Conservation (phyloP, 2,329 filamentous ascomycete species). For the Fusarium ambrosium region DNA sequence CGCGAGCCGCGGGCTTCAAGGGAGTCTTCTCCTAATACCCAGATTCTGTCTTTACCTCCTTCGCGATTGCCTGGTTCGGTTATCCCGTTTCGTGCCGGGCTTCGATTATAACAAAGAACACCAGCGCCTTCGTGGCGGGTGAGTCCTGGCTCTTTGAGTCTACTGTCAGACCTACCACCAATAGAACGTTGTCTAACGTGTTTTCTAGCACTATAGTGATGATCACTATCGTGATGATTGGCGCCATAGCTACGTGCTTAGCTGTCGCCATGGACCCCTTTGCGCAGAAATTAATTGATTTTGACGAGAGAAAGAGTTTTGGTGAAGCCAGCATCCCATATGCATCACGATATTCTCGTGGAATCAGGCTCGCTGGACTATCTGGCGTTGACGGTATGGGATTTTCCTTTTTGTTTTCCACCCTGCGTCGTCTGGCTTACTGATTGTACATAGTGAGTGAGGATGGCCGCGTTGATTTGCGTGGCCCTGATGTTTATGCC, state of each 20-base stretch:
- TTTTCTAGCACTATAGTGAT: neutral
- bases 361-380: neutral
- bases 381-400: neutral
- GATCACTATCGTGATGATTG: neutral
- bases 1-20: neutral
- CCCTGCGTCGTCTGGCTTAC: neutral
- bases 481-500: neutral
- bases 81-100: too few relatives aligned
- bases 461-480: neutral
- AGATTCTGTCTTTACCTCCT: neutral
- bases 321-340: conserved; percentile 5
- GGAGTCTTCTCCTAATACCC: neutral
- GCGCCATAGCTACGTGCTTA: neutral
- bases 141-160: neutral
- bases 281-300: neutral
- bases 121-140: neutral
- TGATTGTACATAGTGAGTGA: neutral
- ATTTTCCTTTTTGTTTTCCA: neutral
- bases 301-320: neutral
- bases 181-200: neutral
- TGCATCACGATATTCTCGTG: conserved; percentile 21
- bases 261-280: neutral
- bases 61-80: too few relatives aligned
- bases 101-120: too few relatives aligned
- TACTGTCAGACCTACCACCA: neutral